phyloP scores from a whole-genome alignment of 1,139 yeast species.

The Lodderomyces elongisporus region DNA sequence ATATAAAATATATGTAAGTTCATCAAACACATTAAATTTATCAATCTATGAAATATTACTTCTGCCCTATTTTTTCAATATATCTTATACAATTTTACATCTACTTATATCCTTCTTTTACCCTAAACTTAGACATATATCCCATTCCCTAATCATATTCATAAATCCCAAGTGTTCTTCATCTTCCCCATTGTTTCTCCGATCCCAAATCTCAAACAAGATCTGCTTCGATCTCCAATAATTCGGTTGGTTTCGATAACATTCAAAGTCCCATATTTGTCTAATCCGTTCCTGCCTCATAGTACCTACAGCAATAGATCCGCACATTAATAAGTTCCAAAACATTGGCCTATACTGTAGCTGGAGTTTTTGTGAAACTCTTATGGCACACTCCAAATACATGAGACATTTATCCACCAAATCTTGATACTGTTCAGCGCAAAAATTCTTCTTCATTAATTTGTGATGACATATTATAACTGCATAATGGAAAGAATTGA shows the following conservation, averaged over 20 bases:
- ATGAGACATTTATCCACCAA: conserved; percentile 27
- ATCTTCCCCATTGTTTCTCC: conserved; percentile 38
- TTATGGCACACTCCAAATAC: conserved; percentile 20
- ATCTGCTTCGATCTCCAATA: conserved; percentile 55
- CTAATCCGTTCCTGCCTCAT: conserved; percentile 20
- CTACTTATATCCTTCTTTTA: too few relatives aligned
- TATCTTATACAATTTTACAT: too few relatives aligned
- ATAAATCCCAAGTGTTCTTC: conserved; percentile 42
- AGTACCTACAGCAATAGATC: conserved; percentile 28
- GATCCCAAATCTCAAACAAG: conserved; percentile 47
- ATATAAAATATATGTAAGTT: too few relatives aligned
- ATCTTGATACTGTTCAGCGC: conserved; percentile 27
- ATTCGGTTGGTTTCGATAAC: conserved; percentile 21
- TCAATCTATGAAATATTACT: too few relatives aligned
- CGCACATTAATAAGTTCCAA: conserved; percentile 48
- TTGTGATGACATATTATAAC: conserved; percentile 41
- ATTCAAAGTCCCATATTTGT: conserved; percentile 25
- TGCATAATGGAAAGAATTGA: conserved; percentile 39
- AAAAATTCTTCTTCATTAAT: conserved; percentile 34
- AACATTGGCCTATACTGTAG: conserved; percentile 28
- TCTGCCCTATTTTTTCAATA: too few relatives aligned
- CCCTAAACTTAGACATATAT: conserved; percentile 35
- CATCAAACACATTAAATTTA: too few relatives aligned
- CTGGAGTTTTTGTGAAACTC: conserved; percentile 2
- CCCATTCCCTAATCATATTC: conserved; percentile 56